phyloP scores from a whole-genome alignment of 495 filamentous ascomycete species.

The Xylaria longipes region DNA sequence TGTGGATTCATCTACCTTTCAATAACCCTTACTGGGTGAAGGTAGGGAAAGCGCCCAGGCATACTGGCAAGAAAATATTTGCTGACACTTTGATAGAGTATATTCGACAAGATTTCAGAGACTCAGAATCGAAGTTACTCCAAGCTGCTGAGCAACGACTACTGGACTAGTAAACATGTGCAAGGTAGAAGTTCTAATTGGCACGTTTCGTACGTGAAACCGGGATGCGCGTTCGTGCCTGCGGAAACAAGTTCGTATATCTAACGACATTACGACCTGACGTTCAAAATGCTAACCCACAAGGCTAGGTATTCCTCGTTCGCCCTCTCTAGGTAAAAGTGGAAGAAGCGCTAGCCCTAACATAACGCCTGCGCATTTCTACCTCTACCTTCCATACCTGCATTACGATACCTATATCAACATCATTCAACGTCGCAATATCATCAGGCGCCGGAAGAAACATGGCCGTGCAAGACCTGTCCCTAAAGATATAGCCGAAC shows the following conservation, averaged over 20 bases:
- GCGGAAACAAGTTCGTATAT: constrained; percentile 51
- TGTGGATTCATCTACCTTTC: constrained; percentile 72
- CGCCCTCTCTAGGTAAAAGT: constrained; percentile 24
- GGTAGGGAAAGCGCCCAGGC: constrained; percentile 37
- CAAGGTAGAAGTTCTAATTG: constrained; percentile 53
- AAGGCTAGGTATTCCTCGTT: constrained; percentile 38
- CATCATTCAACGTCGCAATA: constrained; percentile 63
- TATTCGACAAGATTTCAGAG: constrained; percentile 46
- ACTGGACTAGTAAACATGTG: constrained; percentile 54
- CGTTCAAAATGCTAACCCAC: constrained; percentile 17
- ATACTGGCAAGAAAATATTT: neutral
- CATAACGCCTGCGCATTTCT: constrained; percentile 49
- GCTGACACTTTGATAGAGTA: constrained; percentile 42
- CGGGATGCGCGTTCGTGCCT: constrained; percentile 52
- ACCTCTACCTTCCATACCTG: constrained; percentile 60
- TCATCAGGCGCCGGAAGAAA: constrained; percentile 59
- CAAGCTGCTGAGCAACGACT: constrained; percentile 57
- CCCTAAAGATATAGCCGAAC: constrained; percentile 56
- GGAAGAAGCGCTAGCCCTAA: constrained; percentile 46
- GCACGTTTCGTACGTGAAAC: constrained; percentile 54
- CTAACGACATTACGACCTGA: neutral
- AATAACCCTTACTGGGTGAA: constrained; percentile 72
- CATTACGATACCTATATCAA: constrained; percentile 72
- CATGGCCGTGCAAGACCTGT: constrained; percentile 66
- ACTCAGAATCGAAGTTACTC: constrained; percentile 45